Conservation (phyloP, 1,284 basidiomycete genomes). For the Athelia psychrophila region DNA sequence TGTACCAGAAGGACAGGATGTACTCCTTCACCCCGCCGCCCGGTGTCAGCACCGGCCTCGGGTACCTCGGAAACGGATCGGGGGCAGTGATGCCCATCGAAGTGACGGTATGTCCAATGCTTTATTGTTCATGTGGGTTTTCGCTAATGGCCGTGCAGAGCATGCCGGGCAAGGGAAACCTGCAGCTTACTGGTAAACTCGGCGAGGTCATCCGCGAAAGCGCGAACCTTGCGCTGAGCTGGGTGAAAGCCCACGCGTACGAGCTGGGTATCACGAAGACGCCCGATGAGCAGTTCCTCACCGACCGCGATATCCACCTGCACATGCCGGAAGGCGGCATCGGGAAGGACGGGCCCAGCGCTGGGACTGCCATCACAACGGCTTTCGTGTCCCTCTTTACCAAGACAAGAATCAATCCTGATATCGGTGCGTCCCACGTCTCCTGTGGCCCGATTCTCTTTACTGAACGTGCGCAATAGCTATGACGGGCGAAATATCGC, state of each 20-base stretch:
- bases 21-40: conserved; percentile 82
- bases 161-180: conserved; percentile 88
- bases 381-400: conserved; percentile 93
- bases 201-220: conserved; percentile 97
- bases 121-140: neutral
- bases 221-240: conserved; percentile 91
- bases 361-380: conserved; percentile 90
- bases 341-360: conserved; percentile 97
- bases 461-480: conserved; percentile 41
- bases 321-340: conserved; percentile 98
- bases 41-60: conserved; percentile 92
- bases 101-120: conserved; percentile 63
- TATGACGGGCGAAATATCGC: conserved; percentile 94
- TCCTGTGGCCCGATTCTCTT: neutral
- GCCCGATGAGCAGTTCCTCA: conserved; percentile 74
- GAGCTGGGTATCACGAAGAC: conserved; percentile 83
- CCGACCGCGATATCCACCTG: conserved; percentile 85
- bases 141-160: conserved; percentile 42
- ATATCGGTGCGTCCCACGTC: conserved; percentile 65
- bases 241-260: conserved; percentile 90
- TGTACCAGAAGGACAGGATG: conserved; percentile 95
- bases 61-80: conserved; percentile 94
- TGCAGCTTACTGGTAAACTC: conserved; percentile 95
- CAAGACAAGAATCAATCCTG: conserved; percentile 76
- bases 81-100: conserved; percentile 98